Base-by-base conservation (phyloP, 2,329 filamentous ascomycete species). In the Botrytis pseudocinerea region DNA sequence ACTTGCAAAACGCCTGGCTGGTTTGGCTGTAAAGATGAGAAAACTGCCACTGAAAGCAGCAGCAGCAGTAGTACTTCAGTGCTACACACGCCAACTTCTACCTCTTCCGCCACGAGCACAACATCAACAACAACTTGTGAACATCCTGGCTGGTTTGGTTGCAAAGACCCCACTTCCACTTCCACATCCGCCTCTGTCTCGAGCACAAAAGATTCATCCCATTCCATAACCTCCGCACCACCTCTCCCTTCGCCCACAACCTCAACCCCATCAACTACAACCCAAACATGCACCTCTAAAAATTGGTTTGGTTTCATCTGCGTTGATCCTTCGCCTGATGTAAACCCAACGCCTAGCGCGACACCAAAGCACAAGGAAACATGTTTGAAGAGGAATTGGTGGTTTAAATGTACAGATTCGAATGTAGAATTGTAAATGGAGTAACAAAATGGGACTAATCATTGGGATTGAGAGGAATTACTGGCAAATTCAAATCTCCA, bases 11-110 rank as follows among this genome's bases (percentile, higher is more conserved):
- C 83, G 51, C 82, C 83, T 28, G 84, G 84, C 20, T 86, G 84
- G 84, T 85, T 85, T 76, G 84, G 82, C 16, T 85, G 84, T 72
- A 82, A 87, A 4, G 87, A 89, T 74, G 83, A 85, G 59, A 84
- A 80, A 1, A 84, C 83, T 0, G 84, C 83, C 1, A 83, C 83
- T 9, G 81, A 80, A 8, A 80, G 79, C 16, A 81, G 78, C 4
- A 80, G 42, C 48, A 71, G 57, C 79, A 4, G 69, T n/a, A 81
- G 76, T 7, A 78, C 79, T 42, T 78, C 77, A 57, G 64, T 12
- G 79, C 63, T 40, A 48, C 32, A 60, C 35, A 75, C 69, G 10
- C 42, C 61, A 20, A 74, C 66, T 28, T 69, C 70, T 6, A 70
- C 66, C 20, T 48, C 73, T 18, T 61, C 70, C 1, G 59, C 71